Evolutionary conservation across 495 filamentous ascomycete genomes (phyloP), one percentile per base, ranked within the genome.

Genomic region (Penicillium longicatenatum): DNA sequence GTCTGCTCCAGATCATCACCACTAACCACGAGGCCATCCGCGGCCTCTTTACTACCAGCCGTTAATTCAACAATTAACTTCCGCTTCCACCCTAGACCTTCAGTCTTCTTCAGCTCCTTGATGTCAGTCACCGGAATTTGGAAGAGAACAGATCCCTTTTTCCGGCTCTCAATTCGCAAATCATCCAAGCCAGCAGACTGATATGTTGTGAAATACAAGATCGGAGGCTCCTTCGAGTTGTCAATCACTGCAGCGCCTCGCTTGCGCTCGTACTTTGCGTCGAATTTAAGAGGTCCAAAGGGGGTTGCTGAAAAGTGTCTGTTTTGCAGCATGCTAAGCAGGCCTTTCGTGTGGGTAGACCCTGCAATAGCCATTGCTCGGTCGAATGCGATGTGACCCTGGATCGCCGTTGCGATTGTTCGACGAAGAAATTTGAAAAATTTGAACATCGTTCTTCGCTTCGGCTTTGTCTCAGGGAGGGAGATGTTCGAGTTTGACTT

Each of bases 11-110:
- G 59, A 4, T 71, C 64, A 54, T 73, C 77, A 47, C 85, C 85
- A n/a, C 75, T 68, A 60, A 95, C 84, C 59, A 91, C 77, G 64
- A 96, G 59, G 9, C 90, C 91, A 77, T 93, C 91, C 0, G 85
- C 83, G 29, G 93, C 84, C 68, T 93, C 87, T 59, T 87, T 80
- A 22, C 67, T 65, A n/a, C 85, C 86, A 57, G 89, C 76, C 1
- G 87, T 84, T 90, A 90, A 93, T 1, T 88, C 89, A 12, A 93
- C 86, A n/a, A 93, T 83, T 19, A 94, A 68, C 73, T 92, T 94
- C 19, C 86, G 84, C 71, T 96, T 96, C 91, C 91, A 96, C 3
- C 92, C 92, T 63, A 93, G 79, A 0, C 92, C 91, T 9, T 90
- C 92, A 3, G 91, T 75, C 74, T 96, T 96, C 70, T 85, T 87